Conservation (phyloP, 192 early-diverging fungal genomes). For the Neocallimastix lanati region DNA sequence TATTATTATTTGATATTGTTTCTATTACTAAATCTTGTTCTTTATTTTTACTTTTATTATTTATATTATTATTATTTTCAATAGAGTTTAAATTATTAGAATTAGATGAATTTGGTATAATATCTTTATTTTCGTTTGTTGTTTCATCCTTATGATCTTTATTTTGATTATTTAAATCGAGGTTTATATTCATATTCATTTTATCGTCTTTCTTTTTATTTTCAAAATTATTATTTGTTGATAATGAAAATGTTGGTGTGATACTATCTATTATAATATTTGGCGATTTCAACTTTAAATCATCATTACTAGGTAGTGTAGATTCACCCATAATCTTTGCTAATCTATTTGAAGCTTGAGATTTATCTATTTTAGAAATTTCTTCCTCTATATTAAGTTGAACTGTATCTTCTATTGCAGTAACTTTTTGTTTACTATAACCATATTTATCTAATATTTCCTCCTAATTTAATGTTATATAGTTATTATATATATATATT, state of each 20-base stretch:
- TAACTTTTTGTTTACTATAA: conserved; percentile 15
- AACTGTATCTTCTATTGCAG: conserved; percentile 33
- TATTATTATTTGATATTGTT: no score
- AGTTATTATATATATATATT: not conserved
- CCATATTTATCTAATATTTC: conserved; percentile 16
- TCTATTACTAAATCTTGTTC: no score
- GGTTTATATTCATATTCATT: no score
- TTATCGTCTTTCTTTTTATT: no score
- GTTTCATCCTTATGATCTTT: no score
- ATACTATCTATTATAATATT: conserved; percentile 11
- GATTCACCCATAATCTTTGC: not conserved
- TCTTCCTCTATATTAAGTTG: conserved; percentile 52
- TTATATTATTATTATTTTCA: no score
- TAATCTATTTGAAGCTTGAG: not conserved
- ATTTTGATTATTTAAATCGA: no score
- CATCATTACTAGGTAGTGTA: conserved; percentile 8
- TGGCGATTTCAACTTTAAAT: conserved; percentile 9
- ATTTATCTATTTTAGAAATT: not conserved
- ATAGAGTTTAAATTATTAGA: no score
- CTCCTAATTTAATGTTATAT: no score
- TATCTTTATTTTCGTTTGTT: no score
- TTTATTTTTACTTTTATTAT: no score
- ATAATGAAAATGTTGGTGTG: conserved; percentile 5
- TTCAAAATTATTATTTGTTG: not conserved
- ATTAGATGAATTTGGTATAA: no score